Conservation (phyloP, 257 asterid genomes). For the Nicotiana knightiana region DNA sequence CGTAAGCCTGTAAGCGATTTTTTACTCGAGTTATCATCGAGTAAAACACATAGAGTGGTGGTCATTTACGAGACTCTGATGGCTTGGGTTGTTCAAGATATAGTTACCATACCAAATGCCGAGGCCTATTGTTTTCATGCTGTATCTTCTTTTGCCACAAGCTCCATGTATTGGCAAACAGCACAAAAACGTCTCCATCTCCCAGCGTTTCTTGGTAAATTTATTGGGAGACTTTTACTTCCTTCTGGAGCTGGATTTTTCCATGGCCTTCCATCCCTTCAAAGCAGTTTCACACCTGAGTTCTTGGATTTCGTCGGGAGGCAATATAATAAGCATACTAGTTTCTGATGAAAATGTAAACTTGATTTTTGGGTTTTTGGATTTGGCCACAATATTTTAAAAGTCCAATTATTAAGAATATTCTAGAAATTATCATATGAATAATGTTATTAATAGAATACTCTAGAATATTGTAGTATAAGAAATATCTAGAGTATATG, state of each 20-base stretch:
- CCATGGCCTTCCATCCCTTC: neutral
- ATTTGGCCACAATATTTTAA: no score
- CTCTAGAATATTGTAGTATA: no score
- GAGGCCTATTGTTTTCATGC: neutral
- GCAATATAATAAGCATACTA: no score
- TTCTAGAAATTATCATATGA: no score
- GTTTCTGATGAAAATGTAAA: no score
- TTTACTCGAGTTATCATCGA: neutral
- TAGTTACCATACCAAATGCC: neutral
- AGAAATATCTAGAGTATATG: no score
- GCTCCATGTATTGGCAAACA: neutral
- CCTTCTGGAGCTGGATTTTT: neutral
- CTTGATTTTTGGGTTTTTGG: no score
- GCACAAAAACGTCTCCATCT: neutral
- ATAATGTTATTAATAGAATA: no score
- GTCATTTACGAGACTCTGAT: neutral
- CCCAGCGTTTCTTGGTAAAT: neutral
- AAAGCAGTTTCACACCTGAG: neutral
- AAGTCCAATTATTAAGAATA: no score
- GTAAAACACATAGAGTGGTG: neutral
- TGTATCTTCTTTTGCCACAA: neutral
- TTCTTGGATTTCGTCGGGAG: neutral
- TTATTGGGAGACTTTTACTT: neutral
- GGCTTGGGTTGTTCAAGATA: neutral
- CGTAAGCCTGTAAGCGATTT: neutral